phyloP scores from a whole-genome alignment of 2,329 filamentous ascomycete species.

The Xylariaceae sp. region DNA sequence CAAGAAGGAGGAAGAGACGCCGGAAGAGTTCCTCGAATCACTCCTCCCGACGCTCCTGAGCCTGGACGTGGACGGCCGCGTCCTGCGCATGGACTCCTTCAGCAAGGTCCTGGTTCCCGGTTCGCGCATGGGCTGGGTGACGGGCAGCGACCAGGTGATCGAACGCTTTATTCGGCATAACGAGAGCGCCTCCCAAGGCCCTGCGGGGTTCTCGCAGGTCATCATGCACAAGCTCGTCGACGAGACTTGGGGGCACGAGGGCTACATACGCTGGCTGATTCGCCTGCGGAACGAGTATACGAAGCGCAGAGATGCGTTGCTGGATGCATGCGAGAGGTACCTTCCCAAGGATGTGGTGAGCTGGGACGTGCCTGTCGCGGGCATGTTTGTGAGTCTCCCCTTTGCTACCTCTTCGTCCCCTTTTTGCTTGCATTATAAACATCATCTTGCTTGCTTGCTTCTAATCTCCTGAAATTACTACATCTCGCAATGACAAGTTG shows the following conservation, averaged over 20 bases:
- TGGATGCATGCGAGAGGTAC: conserved; percentile 73
- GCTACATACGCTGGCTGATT: conserved; percentile 86
- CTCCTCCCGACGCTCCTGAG: conserved; percentile 72
- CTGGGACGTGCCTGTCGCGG: conserved; percentile 76
- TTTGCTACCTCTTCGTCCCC: neutral
- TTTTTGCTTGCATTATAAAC: neutral
- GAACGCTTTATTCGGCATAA: conserved; percentile 77
- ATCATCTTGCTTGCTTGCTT: no score
- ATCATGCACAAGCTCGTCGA: conserved; percentile 85
- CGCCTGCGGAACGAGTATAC: conserved; percentile 79
- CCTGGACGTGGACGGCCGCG: conserved; percentile 80
- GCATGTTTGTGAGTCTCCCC: conserved; percentile 81
- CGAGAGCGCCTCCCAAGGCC: conserved; percentile 80
- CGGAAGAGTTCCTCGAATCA: conserved; percentile 67
- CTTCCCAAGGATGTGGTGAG: conserved; percentile 68
- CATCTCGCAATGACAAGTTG: neutral
- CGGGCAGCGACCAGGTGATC: conserved; percentile 76
- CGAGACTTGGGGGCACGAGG: conserved; percentile 87
- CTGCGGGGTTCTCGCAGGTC: conserved; percentile 77
- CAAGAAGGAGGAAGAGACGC: neutral
- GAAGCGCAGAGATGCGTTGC: conserved; percentile 66
- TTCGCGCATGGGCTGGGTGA: conserved; percentile 80
- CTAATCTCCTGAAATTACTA: neutral
- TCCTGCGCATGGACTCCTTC: conserved; percentile 87
- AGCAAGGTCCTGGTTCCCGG: conserved; percentile 87